Evolutionary conservation across 2,329 filamentous ascomycete genomes (phyloP), one percentile per base, ranked within the genome.

Genomic region (Aschersonia sp.): DNA sequence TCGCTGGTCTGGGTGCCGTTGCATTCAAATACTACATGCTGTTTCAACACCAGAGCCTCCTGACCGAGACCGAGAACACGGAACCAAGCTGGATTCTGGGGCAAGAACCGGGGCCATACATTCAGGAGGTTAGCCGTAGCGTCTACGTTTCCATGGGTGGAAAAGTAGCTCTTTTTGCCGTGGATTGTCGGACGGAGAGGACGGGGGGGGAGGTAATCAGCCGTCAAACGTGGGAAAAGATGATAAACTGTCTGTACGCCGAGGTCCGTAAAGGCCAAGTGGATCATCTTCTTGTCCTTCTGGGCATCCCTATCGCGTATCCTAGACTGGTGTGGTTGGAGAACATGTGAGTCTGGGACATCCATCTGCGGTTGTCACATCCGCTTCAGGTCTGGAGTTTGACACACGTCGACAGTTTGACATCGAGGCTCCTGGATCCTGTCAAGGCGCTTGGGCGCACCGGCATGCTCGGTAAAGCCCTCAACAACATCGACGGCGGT

Each of bases 21-120:
- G 90, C 90, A 0, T 97, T 92, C 76, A 98, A 98, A 63, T 98
- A 97, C 66, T 98, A 98, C 59, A 83, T 98, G 81, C 75, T 98
- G 7, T 98, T 98, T 68, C 92, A 98, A 63, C 92, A 98, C 56
- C 94, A 98, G 63, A 94, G 84, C 54, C 72, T 94, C 4, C 68
- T 79, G 1, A 77, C 82, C 43, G 92, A 98, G 66, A 87, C 82
- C 0, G 82, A 94, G 54, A 71, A 75, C 37, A 77, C 84, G 3
- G 94, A 98, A 62, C 87, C 90, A 2, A 95, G 87, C 59, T 97
- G 92, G 92, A 68, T 94, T 14, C 67, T 97, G 4, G 92, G 92
- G 5, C 69, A 76, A 30, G 71, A 75, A 35, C 85, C 83, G 4
- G 94, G 94, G 0, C 89, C 90, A 0, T 98, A 95, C 61, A 95